These are phyloP conservation scores for Fusarium papillatum DNA, from an alignment of 2,329 filamentous ascomycete genomes.

Conservation along the genomic window DNA sequence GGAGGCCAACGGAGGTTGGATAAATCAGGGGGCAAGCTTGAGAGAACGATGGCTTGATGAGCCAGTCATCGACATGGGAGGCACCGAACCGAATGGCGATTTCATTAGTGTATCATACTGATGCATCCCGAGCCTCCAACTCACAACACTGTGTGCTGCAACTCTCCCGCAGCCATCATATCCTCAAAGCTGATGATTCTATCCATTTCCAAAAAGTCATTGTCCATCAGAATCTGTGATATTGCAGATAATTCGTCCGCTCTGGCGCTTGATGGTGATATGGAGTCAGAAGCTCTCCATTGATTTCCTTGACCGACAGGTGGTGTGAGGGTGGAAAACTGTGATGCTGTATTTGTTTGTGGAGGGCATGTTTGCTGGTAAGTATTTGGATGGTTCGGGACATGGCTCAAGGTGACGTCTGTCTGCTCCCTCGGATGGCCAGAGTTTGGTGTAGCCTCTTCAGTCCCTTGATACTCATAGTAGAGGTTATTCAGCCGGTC, in stretches of 20 bases:
- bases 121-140: neutral
- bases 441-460: neutral
- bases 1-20: neutral
- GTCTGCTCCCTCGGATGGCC: neutral
- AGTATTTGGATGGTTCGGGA: neutral
- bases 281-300: conserved; percentile 19
- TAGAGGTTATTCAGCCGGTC: neutral
- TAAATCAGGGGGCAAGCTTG: neutral
- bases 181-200: conserved; percentile 50
- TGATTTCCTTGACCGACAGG: neutral
- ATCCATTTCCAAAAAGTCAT: conserved; percentile 47
- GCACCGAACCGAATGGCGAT: neutral
- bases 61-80: neutral
- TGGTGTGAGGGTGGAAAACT: neutral
- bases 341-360: neutral
- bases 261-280: conserved; percentile 1
- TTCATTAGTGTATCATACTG: neutral
- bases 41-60: neutral
- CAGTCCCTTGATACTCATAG: neutral
- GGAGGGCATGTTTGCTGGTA: neutral
- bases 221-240: conserved; percentile 42
- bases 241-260: conserved; percentile 34
- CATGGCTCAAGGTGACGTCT: neutral
- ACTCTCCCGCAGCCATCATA: conserved; percentile 39
- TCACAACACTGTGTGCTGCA: neutral